phyloP scores from a whole-genome alignment of 257 asterid genomes.

The Nicotiana otophora region DNA sequence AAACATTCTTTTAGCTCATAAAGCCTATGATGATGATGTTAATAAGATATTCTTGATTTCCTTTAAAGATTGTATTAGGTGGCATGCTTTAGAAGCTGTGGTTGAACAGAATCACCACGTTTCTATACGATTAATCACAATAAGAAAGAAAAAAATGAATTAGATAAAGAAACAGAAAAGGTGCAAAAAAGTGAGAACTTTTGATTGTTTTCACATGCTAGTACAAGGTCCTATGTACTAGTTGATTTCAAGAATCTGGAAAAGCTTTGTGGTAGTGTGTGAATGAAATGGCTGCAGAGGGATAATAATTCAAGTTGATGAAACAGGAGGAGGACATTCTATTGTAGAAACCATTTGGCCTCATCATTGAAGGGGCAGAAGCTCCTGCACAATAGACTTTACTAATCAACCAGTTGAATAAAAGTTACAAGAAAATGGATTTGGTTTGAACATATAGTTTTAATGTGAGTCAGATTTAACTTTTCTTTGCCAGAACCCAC shows the following conservation, averaged over 20 bases:
- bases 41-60: constrained; percentile 26
- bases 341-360: background rate
- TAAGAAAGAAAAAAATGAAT: background rate
- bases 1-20: constrained; percentile 25
- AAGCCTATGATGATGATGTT: constrained; percentile 22
- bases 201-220: constrained; percentile 12
- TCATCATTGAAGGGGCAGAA: constrained; percentile 5
- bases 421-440: background rate
- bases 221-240: constrained; percentile 6
- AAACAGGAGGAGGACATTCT: constrained; percentile 5
- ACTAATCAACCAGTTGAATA: background rate
- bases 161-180: background rate
- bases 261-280: background rate
- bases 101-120: constrained; percentile 17
- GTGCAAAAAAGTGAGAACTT: background rate
- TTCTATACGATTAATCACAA: background rate
- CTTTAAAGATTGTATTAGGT: constrained; percentile 36
- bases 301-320: background rate
- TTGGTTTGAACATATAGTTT: background rate
- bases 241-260: background rate
- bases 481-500: background rate
- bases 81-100: constrained; percentile 42
- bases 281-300: constrained; percentile 6
- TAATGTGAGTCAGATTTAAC: background rate
- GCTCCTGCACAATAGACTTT: background rate